These are phyloP conservation scores for Beauveria sp. DNA, from an alignment of 2,329 filamentous ascomycete species.

Conservation along the genomic window DNA sequence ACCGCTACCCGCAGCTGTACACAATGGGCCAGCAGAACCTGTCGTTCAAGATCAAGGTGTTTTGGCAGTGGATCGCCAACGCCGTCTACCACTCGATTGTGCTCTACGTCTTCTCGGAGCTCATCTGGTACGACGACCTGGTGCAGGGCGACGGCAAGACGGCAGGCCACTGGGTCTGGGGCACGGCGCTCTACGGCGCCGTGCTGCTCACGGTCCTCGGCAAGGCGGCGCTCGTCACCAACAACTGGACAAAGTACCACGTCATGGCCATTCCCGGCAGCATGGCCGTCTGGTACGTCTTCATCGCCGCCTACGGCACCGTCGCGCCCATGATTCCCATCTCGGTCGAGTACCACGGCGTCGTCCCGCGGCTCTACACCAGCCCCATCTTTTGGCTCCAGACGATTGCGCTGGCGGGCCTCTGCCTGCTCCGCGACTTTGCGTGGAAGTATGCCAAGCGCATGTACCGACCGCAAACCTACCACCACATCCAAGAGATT, in stretches of 20 bases:
- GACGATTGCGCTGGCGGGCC: slow-evolving; percentile 66
- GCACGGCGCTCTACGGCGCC: slow-evolving; percentile 86
- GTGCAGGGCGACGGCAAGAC: slow-evolving; percentile 71
- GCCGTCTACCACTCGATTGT: slow-evolving; percentile 93
- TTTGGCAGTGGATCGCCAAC: slow-evolving; percentile 86
- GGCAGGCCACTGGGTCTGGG: slow-evolving; percentile 97
- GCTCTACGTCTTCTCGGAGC: slow-evolving; percentile 76
- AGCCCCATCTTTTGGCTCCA: slow-evolving; percentile 89
- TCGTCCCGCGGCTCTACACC: slow-evolving; percentile 71
- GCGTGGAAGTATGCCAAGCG: slow-evolving; percentile 96
- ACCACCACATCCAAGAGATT: slow-evolving; percentile 98
- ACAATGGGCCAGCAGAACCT: slow-evolving; percentile 84
- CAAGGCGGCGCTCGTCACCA: slow-evolving; percentile 90
- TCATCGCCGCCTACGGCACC: slow-evolving; percentile 79
- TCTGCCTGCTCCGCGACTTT: slow-evolving; percentile 84
- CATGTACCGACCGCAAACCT: slow-evolving; percentile 93
- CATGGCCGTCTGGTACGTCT: slow-evolving; percentile 83
- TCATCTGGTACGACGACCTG: slow-evolving; percentile 77
- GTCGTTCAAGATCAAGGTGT: slow-evolving; percentile 90
- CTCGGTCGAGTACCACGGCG: slow-evolving; percentile 76
- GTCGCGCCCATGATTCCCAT: slow-evolving; percentile 77
- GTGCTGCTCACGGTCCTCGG: slow-evolving; percentile 89
- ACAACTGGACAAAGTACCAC: slow-evolving; percentile 98
- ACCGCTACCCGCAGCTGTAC: slow-evolving; percentile 95
- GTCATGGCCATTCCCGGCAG: slow-evolving; percentile 92